These are phyloP conservation scores for Oryza coarctata DNA, from an alignment of 176 grass and related monocot genomes.

Conservation along the genomic window DNA sequence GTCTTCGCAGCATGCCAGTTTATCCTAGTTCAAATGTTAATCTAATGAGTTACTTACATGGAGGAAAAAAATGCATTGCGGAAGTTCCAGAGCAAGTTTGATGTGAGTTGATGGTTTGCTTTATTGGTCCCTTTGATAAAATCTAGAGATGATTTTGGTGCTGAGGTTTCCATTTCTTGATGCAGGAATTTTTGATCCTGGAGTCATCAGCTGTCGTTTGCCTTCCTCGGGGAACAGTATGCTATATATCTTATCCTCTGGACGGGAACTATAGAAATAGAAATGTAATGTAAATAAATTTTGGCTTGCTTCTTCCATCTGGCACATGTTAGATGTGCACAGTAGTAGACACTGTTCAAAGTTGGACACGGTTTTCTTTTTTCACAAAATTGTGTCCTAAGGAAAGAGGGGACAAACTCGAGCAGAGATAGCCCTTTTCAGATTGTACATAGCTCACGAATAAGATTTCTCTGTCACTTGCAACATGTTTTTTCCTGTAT, in stretches of 20 bases:
- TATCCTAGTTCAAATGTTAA: slow-evolving; percentile 29
- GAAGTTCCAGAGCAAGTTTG: slow-evolving; percentile 23
- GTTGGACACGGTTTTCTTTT: slow-evolving; percentile 50
- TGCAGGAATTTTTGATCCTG: slow-evolving; percentile 36
- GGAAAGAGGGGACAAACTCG: slow-evolving; percentile 21
- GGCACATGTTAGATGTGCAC: slow-evolving; percentile 42
- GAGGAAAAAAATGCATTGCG: neutral
- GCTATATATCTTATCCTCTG: slow-evolving; percentile 45
- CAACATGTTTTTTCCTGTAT: slow-evolving; percentile 14
- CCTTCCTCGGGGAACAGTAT: slow-evolving; percentile 20
- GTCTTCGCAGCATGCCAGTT: slow-evolving; percentile 19
- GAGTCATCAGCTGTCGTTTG: slow-evolving; percentile 29
- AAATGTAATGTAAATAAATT: slow-evolving; percentile 79
- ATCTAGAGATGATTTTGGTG: neutral
- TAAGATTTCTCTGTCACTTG: slow-evolving; percentile 28
- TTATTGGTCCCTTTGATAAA: neutral
- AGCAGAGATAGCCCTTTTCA: slow-evolving; percentile 30
- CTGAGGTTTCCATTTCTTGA: slow-evolving; percentile 12
- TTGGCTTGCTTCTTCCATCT: slow-evolving; percentile 32
- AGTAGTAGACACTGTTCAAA: slow-evolving; percentile 33
- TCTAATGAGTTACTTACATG: slow-evolving; percentile 11
- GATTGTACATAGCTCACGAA: slow-evolving; percentile 49
- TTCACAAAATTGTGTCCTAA: slow-evolving; percentile 60
- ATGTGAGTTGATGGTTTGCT: slow-evolving; percentile 24
- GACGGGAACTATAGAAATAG: slow-evolving; percentile 47